Evolutionary conservation across 2,329 filamentous ascomycete species (phyloP).

Genomic region (Xylariales sp.): DNA sequence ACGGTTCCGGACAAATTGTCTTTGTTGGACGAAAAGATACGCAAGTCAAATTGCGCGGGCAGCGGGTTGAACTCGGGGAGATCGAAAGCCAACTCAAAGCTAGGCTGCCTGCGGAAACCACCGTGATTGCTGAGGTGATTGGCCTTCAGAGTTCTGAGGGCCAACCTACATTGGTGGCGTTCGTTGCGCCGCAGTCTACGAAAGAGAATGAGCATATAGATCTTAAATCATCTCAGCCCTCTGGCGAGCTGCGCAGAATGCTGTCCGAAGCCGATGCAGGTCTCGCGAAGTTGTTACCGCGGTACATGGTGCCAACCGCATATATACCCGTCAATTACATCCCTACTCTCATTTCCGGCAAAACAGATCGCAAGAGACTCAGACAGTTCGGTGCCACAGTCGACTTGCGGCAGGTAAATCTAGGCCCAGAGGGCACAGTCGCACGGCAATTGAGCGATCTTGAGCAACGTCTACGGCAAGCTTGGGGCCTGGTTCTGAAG

Average conservation of each 20-base stretch:
- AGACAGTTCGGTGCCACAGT: background rate
- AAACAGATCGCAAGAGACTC: conserved; percentile 9
- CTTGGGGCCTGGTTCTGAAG: background rate
- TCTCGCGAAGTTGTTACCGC: conserved; percentile 1
- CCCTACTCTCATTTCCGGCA: conserved; percentile 12
- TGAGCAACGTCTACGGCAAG: background rate
- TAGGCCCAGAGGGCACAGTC: background rate
- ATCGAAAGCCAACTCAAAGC: conserved; percentile 2
- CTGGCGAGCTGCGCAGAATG: background rate
- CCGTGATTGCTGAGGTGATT: background rate
- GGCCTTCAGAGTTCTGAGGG: background rate
- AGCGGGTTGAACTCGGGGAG: conserved; percentile 5
- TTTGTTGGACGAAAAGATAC: conserved; percentile 12
- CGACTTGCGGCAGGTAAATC: background rate
- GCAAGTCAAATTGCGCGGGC: conserved; percentile 8
- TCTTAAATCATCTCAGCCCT: background rate
- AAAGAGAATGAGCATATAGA: background rate
- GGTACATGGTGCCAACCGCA: conserved; percentile 13
- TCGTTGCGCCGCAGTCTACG: background rate
- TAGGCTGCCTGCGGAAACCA: background rate
- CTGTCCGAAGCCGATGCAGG: background rate
- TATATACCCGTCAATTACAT: conserved; percentile 9
- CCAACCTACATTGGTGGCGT: background rate
- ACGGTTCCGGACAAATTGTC: conserved; percentile 21
- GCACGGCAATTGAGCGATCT: background rate